Evolutionary conservation across 129 eudicot species (phyloP), one percentile per base, ranked within the genome.

Genomic region (Scalesia atractyloides): DNA sequence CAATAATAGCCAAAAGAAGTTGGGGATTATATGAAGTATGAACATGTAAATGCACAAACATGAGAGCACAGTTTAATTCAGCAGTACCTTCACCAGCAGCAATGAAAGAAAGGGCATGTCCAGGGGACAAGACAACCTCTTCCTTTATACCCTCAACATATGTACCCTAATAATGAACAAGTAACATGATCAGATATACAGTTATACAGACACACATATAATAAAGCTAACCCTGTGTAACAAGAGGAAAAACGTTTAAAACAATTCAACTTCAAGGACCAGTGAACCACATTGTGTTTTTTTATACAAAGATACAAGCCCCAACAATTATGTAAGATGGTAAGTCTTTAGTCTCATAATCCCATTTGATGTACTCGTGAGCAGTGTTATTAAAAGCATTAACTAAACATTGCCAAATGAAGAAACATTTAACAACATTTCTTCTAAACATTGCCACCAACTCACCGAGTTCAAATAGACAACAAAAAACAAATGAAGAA

Each of bases 101-200:
- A 67, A 95, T 95, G 66, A 95, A 95, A 47, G 99, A 95, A 73
- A 95, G 99, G 19, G 88, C 97, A 82, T 95, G 99, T 64, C 99
- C 99, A 75, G 99, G 99, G 19, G 99, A 95, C 74, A 95, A 79
- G 66, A 95, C 99, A 65, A 90, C 99, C 75, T 95, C 99, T 82
- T 95, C 99, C 84, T 95, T 95, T 63, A 95, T 90, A 22, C 99
- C 99, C 84, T 95, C 99, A 69, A 95, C 99, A 83, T 95, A 95
- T 58, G 99, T 95, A 73, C 99, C 99, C 99, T 95, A 41, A 1
- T 3, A 77, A 49, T 24, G 64, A 62, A 46, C 18, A 76, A 12
- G 22, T 14, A 15, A 41, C 53, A 68, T 76, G 19, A 58, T 56
- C 59, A 76, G n/a, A 59, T 19, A 66, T 36, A 18, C 33, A 76